A percentile compares a stretch with the other conserved stretches of the same genome.
phyloP scores from a whole-genome alignment of 768 basidiomycete genomes.

The Boletales sp. region DNA sequence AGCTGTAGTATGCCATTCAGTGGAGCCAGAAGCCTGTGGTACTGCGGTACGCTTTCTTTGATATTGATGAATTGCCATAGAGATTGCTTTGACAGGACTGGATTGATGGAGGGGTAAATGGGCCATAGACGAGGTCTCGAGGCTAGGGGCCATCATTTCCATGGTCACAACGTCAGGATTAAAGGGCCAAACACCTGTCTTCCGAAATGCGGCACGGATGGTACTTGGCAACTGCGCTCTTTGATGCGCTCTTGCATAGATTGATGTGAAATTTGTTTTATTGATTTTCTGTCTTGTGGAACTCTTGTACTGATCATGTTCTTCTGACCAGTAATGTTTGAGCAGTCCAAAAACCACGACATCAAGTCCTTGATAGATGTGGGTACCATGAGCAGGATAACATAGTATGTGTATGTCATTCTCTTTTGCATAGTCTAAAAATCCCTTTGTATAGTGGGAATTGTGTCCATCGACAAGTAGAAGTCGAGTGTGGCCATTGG shows the following conservation, averaged over 20 bases:
- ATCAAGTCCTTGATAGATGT: too few species aligned
- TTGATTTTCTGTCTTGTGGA: too few species aligned
- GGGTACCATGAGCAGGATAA: constrained; percentile 38
- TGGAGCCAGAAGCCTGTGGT: too few species aligned
- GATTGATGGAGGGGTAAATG: background rate
- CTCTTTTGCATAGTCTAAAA: constrained; percentile 36
- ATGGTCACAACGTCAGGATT: background rate
- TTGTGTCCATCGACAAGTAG: constrained; percentile 48
- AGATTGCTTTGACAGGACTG: background rate
- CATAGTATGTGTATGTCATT: constrained; percentile 40
- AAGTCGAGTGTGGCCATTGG: constrained; percentile 23
- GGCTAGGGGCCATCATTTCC: background rate
- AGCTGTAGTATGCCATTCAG: background rate
- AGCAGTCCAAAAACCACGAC: too few species aligned
- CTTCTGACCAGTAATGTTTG: too few species aligned
- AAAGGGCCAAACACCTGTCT: too few species aligned
- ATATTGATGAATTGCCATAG: background rate
- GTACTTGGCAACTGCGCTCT: too few species aligned
- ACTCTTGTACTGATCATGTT: too few species aligned
- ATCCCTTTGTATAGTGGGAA: constrained; percentile 37
- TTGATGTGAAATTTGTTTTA: too few species aligned
- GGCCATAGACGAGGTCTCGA: background rate
- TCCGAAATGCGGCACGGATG: too few species aligned
- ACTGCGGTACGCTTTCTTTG: background rate
- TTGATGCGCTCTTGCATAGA: too few species aligned